These are phyloP conservation scores for Hanseniaspora vineae DNA, from an alignment of 805 yeast species.

Conservation along the genomic window DNA sequence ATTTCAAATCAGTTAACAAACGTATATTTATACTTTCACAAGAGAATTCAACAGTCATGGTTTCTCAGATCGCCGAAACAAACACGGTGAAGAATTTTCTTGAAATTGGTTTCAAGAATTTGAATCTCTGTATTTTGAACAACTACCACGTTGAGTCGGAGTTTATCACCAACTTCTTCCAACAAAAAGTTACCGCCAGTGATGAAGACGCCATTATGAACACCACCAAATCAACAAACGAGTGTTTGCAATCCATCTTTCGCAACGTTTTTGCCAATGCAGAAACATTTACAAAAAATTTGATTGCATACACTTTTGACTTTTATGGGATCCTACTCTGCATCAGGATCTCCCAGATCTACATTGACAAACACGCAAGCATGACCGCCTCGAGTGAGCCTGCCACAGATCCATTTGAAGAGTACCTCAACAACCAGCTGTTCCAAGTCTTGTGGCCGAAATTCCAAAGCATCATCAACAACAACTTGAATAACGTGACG, in stretches of 20 bases:
- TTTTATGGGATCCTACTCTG: constrained; percentile 66
- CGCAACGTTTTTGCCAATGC: constrained; percentile 39
- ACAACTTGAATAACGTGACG: constrained; percentile 20
- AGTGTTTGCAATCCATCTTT: constrained; percentile 20
- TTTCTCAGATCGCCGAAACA: constrained; percentile 76
- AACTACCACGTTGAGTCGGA: constrained; percentile 64
- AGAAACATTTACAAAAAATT: constrained; percentile 32
- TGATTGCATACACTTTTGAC: constrained; percentile 38
- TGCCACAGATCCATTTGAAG: constrained; percentile 26
- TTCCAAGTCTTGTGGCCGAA: constrained; percentile 72
- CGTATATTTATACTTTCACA: constrained; percentile 45
- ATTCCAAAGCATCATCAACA: constrained; percentile 37
- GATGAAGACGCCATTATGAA: neutral
- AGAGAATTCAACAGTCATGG: constrained; percentile 51
- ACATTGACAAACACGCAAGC: constrained; percentile 27
- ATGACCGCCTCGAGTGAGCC: too few relatives aligned
- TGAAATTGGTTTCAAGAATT: constrained; percentile 62
- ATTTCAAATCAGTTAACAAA: constrained; percentile 37
- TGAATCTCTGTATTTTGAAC: constrained; percentile 61
- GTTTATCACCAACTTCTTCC: constrained; percentile 53
- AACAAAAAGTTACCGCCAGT: constrained; percentile 8
- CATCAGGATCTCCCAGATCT: constrained; percentile 56
- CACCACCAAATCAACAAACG: constrained; percentile 8
- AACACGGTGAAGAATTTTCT: constrained; percentile 46
- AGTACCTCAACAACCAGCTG: constrained; percentile 51